Base-by-base conservation (phyloP, 257 asterid species). In the Orobanche coerulescens region DNA sequence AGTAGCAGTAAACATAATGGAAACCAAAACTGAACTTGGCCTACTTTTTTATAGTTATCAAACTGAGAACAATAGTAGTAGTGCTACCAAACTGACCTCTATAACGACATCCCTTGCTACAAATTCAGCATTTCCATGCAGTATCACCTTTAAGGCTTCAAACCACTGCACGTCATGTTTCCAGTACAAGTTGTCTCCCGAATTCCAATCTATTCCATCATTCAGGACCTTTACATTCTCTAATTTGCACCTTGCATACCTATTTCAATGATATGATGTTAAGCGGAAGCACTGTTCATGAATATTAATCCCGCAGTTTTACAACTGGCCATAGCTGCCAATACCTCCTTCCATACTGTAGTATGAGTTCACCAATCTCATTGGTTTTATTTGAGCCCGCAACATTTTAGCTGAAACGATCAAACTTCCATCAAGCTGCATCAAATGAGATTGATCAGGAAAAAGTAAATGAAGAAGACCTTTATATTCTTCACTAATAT, bases 71-170 rank as follows among this genome's bases (percentile, higher is more conserved):
- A 28, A 33, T 49, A 75, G 58, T 14, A 24, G 10, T 0, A 10
- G 42, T 50, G 53, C 23, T 20, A 47, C 62, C 58, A 71, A 60
- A 74, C 81, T 63, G 44, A 93, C 99, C 95, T 83, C 84, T 59
- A 93, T 72, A 36, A 77, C 76, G 67, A 93, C 92, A 70, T 86
- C 82, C 39, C 40, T 79, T 57, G 97, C 99, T 74, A 89, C 96
- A 65, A 93, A 89, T 76, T 93, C 99, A 14, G 99, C 97, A 80
- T 93, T 93, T 76, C 99, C 99, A 69, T 84, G 94, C 61, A 93
- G 78, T 50, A 89, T 62, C 37, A 93, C 82, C 75, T 86, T 84
- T 55, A 89, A 73, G 65, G 86, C 74, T 88, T 89, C 94, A 66
- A 77, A 73, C 61, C 97, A 89, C 62, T 80, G 79, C 74, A 93